Base-by-base conservation (phyloP, 139 green algal species). In the Gonium pectorale region DNA sequence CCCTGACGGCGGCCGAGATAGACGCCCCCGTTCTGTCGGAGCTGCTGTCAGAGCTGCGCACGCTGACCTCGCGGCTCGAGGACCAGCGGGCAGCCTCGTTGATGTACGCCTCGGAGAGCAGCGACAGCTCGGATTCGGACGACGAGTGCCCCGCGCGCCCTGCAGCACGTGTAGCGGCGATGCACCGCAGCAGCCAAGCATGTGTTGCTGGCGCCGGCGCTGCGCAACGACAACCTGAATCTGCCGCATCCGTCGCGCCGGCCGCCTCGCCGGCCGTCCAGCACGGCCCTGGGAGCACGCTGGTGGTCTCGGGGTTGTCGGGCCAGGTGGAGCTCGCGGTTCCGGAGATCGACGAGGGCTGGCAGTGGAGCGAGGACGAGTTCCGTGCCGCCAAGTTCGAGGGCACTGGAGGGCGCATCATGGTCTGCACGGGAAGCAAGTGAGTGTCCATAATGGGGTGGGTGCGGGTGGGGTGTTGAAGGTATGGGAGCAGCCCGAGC, bases 351-450 rank as follows among this genome's bases (percentile, higher is more conserved):
- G 31, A 29, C 0, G 62, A 63, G 43, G 77, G 60, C 77, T 83
- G 77, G 60, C 33, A 51, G 21, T 83, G 77, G 77, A 33, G 31
- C 62, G 77, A 83, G 77, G 43, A 49, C 22, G 62, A 83, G 43
- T 83, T 83, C 77, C 41, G 77, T 5, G 41, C n/a, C 0, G 43
- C 62, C 21, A 49, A 37, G 33, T 83, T 83, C 24, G 77, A 83
- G 21, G 77, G 77, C n/a, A 31, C 75, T 15, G 75, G 60, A 60
- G 62, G 77, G 3, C 77, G 77, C 43, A 37, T 83, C 26, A 73
- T 83, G 77, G 62, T 83, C 8, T 83, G 77, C 77, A 73, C 60
- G 1, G 77, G 77, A 19, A 74, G 60, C 77, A 83, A 83, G 77
- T 83, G 41, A 82, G 74, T 79, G n/a, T 11, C n/a, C n/a, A n/a